Base-by-base conservation (phyloP, 495 filamentous ascomycete species). In the Recurvomyces mirabilis region DNA sequence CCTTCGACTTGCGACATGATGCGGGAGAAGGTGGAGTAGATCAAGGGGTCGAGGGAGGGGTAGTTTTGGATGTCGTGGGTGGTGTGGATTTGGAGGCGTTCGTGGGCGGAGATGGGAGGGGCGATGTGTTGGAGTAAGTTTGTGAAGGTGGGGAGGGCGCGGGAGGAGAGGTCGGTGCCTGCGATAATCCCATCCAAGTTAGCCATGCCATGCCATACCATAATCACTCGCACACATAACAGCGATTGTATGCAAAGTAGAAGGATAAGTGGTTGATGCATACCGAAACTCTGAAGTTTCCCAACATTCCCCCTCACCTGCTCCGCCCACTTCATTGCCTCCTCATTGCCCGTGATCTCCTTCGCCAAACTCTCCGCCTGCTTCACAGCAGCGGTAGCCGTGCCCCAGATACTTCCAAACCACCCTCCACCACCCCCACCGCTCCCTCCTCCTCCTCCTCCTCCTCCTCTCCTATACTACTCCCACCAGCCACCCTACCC, bases 1-100 rank as follows among this genome's bases (percentile, higher is more conserved):
- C 91, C 91, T 65, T 99, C 91, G 41, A 99, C 91, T 64, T 99
- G 91, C 23, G 88, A 71, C 91, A 99, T 99, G 33, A 99, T 89
- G 39, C 87, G 80, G 42, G 84, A 87, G 69, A 99, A 99, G 52
- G 91, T 87, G 24, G 73, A 72, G 63, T 94, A 88, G 57, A 96
- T 85, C 21, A 95, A 74, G 10, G 88, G 87, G 62, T 96, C 88
- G 47, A 99, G 77, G 29, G 83, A 87, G 7, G 93, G 91, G 63
- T 99, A 99, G 41, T 84, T 84, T 37, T 86, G 77, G 15, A 96
- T 73, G 59, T 95, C 87, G 67, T 96, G 93, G 15, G 93, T 94
- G 45, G 93, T 85, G 69, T 99, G 91, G 60, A 99, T 99, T 55
- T 91, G 84, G 7, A 99, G 83, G 39, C 91, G 84, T 67, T 99